phyloP scores from a whole-genome alignment of 352 stramenopile species.

The Phytophthora melonis region DNA sequence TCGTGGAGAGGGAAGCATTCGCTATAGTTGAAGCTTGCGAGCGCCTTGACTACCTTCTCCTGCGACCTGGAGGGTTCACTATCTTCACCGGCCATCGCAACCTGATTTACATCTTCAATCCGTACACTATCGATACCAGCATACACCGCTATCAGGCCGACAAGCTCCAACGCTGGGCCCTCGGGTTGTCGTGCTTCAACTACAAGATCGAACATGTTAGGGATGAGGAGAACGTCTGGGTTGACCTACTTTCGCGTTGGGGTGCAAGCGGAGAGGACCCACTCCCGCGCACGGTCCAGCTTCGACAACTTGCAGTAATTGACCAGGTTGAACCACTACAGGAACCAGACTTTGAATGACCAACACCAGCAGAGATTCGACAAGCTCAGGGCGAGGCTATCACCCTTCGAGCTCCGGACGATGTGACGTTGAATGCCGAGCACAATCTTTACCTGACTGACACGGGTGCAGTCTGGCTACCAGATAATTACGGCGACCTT shows the following conservation, averaged over 20 bases:
- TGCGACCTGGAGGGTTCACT: background rate
- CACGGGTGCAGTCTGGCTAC: background rate
- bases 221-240: background rate
- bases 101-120: slow-evolving; percentile 3
- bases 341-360: background rate
- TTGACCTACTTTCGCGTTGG: background rate
- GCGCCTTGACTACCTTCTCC: background rate
- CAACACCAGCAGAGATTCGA: background rate
- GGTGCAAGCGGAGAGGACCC: background rate
- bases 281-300: background rate
- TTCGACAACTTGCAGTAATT: background rate
- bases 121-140: background rate
- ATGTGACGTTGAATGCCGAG: background rate
- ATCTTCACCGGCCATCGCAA: slow-evolving; percentile 2
- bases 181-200: background rate
- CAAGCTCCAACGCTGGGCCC: background rate
- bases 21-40: background rate
- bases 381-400: background rate
- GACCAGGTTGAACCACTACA: background rate
- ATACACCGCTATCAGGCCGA: background rate
- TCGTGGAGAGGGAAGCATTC: no score
- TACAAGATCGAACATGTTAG: background rate
- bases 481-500: background rate
- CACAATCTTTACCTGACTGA: background rate
- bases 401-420: background rate